Evolutionary conservation across 2,329 filamentous ascomycete species (phyloP).

Genomic region (Alternaria longipes): DNA sequence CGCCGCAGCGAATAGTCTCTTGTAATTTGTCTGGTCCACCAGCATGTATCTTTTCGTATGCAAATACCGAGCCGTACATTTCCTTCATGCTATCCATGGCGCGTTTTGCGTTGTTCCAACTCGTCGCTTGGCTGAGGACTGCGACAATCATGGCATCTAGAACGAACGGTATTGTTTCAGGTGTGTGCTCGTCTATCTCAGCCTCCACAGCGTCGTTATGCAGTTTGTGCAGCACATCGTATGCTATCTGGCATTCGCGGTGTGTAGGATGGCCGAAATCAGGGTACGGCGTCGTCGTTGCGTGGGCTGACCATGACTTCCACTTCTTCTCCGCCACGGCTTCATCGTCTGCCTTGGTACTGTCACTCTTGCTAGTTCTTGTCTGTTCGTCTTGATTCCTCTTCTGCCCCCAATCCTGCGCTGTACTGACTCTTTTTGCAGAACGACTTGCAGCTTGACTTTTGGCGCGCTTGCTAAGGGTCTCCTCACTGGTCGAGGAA

Average conservation of each 20-base stretch:
- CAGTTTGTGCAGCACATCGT: conserved; percentile 9
- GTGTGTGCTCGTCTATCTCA: conserved; percentile 7
- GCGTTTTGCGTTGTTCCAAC: conserved; percentile 16
- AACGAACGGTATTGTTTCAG: conserved; percentile 12
- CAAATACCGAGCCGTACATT: conserved; percentile 9
- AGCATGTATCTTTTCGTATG: conserved; percentile 4
- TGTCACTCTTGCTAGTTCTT: not conserved
- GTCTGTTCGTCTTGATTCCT: not conserved
- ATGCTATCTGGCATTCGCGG: conserved; percentile 13
- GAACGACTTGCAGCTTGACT: not conserved
- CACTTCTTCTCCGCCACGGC: conserved; percentile 8
- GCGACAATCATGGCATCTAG: conserved; percentile 16
- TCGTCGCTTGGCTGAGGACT: conserved; percentile 11
- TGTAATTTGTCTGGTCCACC: conserved; percentile 8
- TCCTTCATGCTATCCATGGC: conserved; percentile 12
- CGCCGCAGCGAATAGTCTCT: conserved; percentile 6
- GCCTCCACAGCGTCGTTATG: conserved; percentile 12
- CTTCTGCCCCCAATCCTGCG: not conserved
- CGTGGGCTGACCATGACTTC: conserved; percentile 17
- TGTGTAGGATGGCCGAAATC: conserved; percentile 12
- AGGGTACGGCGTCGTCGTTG: conserved; percentile 12
- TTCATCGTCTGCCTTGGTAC: not conserved
- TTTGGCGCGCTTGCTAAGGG: not conserved
- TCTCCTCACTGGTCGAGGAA: not conserved
- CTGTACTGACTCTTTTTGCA: not conserved